Evolutionary conservation across 1,284 basidiomycete species (phyloP), one percentile per base, ranked within the genome.

Genomic region (Cutaneotrichosporon dermatis): DNA sequence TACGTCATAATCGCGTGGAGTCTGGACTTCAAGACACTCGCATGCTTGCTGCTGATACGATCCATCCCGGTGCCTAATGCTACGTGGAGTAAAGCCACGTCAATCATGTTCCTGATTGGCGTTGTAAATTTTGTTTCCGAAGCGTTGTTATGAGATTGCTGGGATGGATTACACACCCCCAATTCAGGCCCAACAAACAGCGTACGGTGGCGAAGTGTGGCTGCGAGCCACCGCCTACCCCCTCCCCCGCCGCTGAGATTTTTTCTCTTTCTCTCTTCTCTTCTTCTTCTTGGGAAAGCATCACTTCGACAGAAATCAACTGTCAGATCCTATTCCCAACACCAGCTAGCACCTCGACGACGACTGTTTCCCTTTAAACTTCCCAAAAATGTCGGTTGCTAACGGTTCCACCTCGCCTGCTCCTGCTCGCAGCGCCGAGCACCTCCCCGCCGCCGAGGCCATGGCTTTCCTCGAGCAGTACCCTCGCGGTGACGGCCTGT

Each of bases 401-500:
- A 61, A 61, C 63, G 59, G 54, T 49, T 40, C 51, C 52, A n/a
- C 43, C 45, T 16, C 48, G 50, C 13, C 42, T 57, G 49, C 42
- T 35, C 70, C 66, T 41, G 34, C 70, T 48, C 62, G 67, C 44
- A 50, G 53, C n/a, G 25, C 25, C 25, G 57, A 60, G 55, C 45
- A 51, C 50, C 69, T 77, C 60, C 51, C 57, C 34, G 55, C 74
- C 40, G 60, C 67, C 45, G 68, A 75, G 49, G 92, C 92, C 52
- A 70, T 94, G 57, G 83, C 85, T 52, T 83, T 86, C 72, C 87
- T 97, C 72, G 80, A 83, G 66, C 79, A 84, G 12, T 99, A 99
- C 79, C 52, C 79, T 46, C 81, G 82, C 60, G 79, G 80, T n/a
- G 96, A 99, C 84, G 96, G 95, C 45, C 85, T 99, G 55, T 85